Evolutionary conservation across 2,329 filamentous ascomycete genomes (phyloP), one percentile per base, ranked within the genome.

Genomic region (Trichoderma hamatum): DNA sequence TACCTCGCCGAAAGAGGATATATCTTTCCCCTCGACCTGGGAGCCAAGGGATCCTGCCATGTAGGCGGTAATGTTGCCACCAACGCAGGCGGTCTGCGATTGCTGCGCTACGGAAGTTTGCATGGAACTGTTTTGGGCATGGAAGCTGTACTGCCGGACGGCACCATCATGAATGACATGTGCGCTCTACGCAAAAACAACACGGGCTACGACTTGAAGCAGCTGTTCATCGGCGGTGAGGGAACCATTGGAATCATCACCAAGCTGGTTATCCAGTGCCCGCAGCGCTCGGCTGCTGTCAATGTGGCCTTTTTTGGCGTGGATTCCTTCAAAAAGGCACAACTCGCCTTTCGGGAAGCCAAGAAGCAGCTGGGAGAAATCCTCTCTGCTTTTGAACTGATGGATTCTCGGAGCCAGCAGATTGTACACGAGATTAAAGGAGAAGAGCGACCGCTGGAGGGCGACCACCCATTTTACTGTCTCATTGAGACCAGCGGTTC

Each of bases 251-350:
- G 96, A 65, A 92, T 98, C 75, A 92, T 99, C 75, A 99, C 96
- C 21, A 94, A 88, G 58, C 86, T 98, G 46, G 94, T 94, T 3
- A 91, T 99, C 71, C 86, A 95, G 74, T 97, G 94, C 76, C 94
- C 96, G 0, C 94, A 94, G 77, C 88, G 93, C 21, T 92, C 94
- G 24, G 89, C 91, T 56, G 94, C 96, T 1, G 88, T 97, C 74
- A 98, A 99, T 73, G 96, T 99, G 10, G 96, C 96, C 28, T 96
- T 97, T 80, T 94, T 99, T 73, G 95, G 94, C 34, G 84, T 98
- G 30, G 89, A 95, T 75, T 96, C 92, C 51, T 99, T 92, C 79
- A 94, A 97, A 59, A 90, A 97, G 78, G 93, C 93, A 14, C 93
- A 96, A 77, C 82, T 87, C 74, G 93, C 95, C 1, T 99, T 96